phyloP scores from a whole-genome alignment of 1,139 yeast genomes.

The Saccharomyces hybrid region DNA sequence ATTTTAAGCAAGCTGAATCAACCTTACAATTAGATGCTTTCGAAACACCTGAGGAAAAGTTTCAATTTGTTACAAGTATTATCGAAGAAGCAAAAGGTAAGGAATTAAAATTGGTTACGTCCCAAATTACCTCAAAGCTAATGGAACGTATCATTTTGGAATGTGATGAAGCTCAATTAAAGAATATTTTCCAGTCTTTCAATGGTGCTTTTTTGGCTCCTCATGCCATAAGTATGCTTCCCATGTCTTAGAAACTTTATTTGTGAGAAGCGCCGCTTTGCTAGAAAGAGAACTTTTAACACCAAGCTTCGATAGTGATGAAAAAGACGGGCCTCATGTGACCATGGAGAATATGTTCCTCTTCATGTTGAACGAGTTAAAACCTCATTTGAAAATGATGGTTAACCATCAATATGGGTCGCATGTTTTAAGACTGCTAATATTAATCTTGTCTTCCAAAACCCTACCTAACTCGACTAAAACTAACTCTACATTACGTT shows the following conservation, averaged over 20 bases:
- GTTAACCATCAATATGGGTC: constrained; percentile 76
- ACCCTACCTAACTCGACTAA: constrained; percentile 70
- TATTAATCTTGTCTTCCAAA: constrained; percentile 69
- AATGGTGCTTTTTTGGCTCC: constrained; percentile 62
- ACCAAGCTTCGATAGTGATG: constrained; percentile 32
- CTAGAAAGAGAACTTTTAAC: constrained; percentile 61
- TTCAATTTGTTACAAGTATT: constrained; percentile 65
- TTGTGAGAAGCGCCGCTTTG: constrained; percentile 67
- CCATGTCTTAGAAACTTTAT: constrained; percentile 82
- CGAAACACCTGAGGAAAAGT: constrained; percentile 63
- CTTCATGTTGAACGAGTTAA: constrained; percentile 58
- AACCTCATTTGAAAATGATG: constrained; percentile 53
- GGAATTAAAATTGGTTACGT: constrained; percentile 85
- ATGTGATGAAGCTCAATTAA: constrained; percentile 59
- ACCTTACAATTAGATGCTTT: constrained; percentile 77
- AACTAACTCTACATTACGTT: constrained; percentile 69
- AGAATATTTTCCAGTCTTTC: constrained; percentile 57
- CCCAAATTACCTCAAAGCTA: constrained; percentile 88
- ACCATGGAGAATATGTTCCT: constrained; percentile 60
- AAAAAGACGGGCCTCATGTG: constrained; percentile 35
- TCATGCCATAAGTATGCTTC: constrained; percentile 87
- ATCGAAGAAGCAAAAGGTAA: constrained; percentile 84
- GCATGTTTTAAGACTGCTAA: constrained; percentile 68
- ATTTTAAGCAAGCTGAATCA: constrained; percentile 87
- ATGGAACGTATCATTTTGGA: constrained; percentile 76